phyloP scores from a whole-genome alignment of 306 rosid species.

The Nissolia schottii region DNA sequence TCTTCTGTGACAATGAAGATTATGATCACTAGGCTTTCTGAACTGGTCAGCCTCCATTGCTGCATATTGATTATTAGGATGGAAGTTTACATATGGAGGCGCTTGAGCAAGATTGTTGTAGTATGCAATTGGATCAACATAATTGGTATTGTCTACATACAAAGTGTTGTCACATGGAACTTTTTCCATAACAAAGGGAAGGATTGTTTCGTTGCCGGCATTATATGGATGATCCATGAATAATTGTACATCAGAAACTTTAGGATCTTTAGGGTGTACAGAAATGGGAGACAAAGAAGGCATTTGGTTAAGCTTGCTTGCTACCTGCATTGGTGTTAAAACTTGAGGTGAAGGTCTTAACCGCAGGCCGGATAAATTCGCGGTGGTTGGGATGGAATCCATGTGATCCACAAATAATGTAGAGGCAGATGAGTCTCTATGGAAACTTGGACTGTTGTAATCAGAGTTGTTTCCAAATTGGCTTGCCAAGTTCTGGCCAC shows the following conservation, averaged over 20 bases:
- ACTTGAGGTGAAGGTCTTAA: slow-evolving; percentile 48
- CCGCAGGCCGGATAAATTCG: slow-evolving; percentile 36
- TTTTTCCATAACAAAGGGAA: slow-evolving; percentile 44
- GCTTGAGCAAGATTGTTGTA: slow-evolving; percentile 41
- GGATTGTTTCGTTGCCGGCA: slow-evolving; percentile 34
- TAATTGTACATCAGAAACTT: slow-evolving; percentile 31
- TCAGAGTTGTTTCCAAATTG: slow-evolving; percentile 57
- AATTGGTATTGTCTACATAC: slow-evolving; percentile 41
- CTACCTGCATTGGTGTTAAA: slow-evolving; percentile 38
- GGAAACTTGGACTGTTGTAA: slow-evolving; percentile 49
- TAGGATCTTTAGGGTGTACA: slow-evolving; percentile 44
- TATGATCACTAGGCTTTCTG: slow-evolving; percentile 29
- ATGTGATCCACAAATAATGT: slow-evolving; percentile 44
- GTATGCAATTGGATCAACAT: slow-evolving; percentile 44
- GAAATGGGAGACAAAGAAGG: slow-evolving; percentile 42
- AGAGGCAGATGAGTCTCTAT: slow-evolving; percentile 41
- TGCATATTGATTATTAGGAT: slow-evolving; percentile 37
- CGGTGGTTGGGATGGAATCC: slow-evolving; percentile 43
- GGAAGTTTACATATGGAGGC: slow-evolving; percentile 40
- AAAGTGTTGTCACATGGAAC: slow-evolving; percentile 37
- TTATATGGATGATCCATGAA: slow-evolving; percentile 37
- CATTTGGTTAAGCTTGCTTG: slow-evolving; percentile 40
- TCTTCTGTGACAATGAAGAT: slow-evolving; percentile 37
- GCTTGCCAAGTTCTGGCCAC: slow-evolving; percentile 53
- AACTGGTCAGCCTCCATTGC: slow-evolving; percentile 32